Conservation (phyloP, 2,329 filamentous ascomycete genomes). For the Nectriaceae sp. region DNA sequence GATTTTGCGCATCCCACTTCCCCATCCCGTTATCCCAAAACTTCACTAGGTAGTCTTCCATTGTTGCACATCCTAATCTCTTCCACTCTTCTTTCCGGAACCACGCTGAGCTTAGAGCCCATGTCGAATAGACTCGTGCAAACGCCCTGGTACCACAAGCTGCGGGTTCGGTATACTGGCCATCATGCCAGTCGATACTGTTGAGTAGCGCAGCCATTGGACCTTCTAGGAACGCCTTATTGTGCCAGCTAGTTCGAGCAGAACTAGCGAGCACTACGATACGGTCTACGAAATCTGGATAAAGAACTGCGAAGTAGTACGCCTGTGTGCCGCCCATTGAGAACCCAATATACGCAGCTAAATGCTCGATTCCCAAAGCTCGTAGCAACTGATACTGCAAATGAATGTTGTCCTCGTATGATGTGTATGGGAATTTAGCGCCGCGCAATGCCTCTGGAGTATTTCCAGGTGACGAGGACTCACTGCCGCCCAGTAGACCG, state of each 20-base stretch:
- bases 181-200: constrained; percentile 8
- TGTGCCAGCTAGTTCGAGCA: constrained; percentile 13
- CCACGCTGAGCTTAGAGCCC: constrained; percentile 9
- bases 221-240: constrained; percentile 14
- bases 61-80: constrained; percentile 5
- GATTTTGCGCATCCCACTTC: constrained; percentile 3
- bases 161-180: constrained; percentile 1
- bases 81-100: constrained; percentile 13
- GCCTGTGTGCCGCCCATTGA: too few relatives aligned
- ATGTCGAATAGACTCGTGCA: constrained; percentile 12
- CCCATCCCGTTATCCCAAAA: constrained; percentile 12
- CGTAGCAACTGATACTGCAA: too few relatives aligned
- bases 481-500: too few relatives aligned
- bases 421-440: too few relatives aligned
- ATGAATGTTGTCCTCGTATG: too few relatives aligned
- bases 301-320: too few relatives aligned
- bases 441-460: too few relatives aligned
- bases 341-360: too few relatives aligned
- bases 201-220: constrained; percentile 11
- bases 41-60: constrained; percentile 4
- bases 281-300: constrained; percentile 6
- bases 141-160: constrained; percentile 2
- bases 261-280: constrained; percentile 9
- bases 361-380: too few relatives aligned
- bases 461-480: too few relatives aligned